Base-by-base conservation (phyloP, 2,329 filamentous ascomycete genomes). In the Pseudogymnoascus sp. region DNA sequence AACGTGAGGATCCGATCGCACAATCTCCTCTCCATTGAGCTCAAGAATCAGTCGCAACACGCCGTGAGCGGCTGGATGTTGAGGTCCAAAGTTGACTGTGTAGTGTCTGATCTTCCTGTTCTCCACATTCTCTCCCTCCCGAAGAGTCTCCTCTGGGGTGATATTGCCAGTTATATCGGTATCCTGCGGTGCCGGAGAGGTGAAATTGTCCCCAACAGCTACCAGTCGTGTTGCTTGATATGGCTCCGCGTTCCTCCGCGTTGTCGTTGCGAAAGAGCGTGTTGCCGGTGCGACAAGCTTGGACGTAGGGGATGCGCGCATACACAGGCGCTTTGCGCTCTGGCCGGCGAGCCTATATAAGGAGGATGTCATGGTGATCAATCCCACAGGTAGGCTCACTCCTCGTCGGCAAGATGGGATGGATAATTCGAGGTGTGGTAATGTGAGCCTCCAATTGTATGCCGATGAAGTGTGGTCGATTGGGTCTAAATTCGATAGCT, bases 81-180 rank as follows among this genome's bases (percentile, higher is more conserved):
- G 95, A 68, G 95, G 95, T 63, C 95, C 95, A 73, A 99, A 99
- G 83, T 99, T 99, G 82, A 99, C 93, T 6, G 95, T 99, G 81
- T 99, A 99, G 80, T 99, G 95, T 70, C 95, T 88, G 76, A 99
- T 89, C 84, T 97, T 97, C 77, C 93, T 88, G 78, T 79, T 78
- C 70, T 82, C 78, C 68, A 77, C 74, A 66, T 77, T 75, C 63
- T 77, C 74, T 56, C 77, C 72, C 61, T 74, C 70, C 68, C 80
- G 78, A 62, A 77, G 70, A 70, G 76, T 72, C 68, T 77, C 68
- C 44, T 80, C 70, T 70, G 70, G 68, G 13, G 66, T 67, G 19
- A 67, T 42, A 59, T 72, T 70, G 44, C 67, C 50, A 21, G 29
- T 19, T 19, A 56, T 33, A 17, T 56, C 50, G 37, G 21, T 11